Percentiles rank a stretch among this genome's conserved stretches.
These are phyloP conservation scores for Dactylis glomerata DNA, from an alignment of 176 grass and related monocot genomes.

Conservation along the genomic window DNA sequence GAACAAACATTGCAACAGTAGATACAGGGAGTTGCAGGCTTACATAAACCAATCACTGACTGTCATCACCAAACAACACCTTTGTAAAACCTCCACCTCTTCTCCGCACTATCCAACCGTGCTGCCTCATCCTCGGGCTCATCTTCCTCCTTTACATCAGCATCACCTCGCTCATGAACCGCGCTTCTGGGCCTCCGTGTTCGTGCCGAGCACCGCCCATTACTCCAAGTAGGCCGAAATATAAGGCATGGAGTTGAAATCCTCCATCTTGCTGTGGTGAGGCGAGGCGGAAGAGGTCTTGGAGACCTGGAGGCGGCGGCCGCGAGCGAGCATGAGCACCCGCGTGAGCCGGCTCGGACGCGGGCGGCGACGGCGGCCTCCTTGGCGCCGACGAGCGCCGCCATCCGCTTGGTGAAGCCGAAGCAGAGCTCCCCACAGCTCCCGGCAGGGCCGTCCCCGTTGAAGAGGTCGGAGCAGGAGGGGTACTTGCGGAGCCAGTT, in stretches of 20 bases:
- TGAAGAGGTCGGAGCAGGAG: slow-evolving; percentile 69
- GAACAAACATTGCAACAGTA: neutral
- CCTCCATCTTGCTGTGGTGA: slow-evolving; percentile 54
- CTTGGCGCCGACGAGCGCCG: slow-evolving; percentile 60
- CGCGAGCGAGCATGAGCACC: slow-evolving; percentile 70
- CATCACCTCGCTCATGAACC: slow-evolving; percentile 72
- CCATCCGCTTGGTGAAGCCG: slow-evolving; percentile 87
- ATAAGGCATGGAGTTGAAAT: slow-evolving; percentile 82
- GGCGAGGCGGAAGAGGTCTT: slow-evolving; percentile 80
- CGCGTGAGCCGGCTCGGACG: slow-evolving; percentile 71
- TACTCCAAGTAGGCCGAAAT: slow-evolving; percentile 68
- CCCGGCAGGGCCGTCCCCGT: slow-evolving; percentile 16
- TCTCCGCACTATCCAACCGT: slow-evolving; percentile 44
- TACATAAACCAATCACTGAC: slow-evolving; percentile 5
- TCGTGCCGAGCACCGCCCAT: neutral
- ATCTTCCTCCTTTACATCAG: slow-evolving; percentile 56
- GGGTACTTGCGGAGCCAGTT: slow-evolving; percentile 97
- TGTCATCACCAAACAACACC: slow-evolving; percentile 59
- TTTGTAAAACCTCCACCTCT: slow-evolving; percentile 72
- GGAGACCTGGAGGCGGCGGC: slow-evolving; percentile 62
- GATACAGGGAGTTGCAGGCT: neutral
- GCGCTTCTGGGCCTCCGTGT: slow-evolving; percentile 53
- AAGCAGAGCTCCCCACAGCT: slow-evolving; percentile 44
- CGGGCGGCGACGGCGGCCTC: slow-evolving; percentile 43
- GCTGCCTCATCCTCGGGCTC: slow-evolving; percentile 24